Evolutionary conservation across 2,329 filamentous ascomycete genomes (phyloP), one percentile per base, ranked within the genome.

Genomic region (Bipolaris victoriae): DNA sequence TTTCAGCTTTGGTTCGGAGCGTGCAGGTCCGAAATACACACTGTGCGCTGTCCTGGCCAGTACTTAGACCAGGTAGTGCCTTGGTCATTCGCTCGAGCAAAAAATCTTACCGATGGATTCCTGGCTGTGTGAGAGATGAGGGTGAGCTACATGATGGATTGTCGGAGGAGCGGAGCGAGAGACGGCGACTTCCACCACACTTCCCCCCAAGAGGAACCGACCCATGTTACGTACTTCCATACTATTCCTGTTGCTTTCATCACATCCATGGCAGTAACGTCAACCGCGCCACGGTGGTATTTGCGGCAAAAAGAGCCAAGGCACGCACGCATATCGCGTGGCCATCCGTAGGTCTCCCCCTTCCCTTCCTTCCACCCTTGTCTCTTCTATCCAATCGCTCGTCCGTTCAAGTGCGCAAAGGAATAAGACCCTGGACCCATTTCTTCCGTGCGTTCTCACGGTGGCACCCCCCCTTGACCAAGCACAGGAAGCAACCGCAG

Each of bases 391-490:
- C 44, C 44, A 36, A 47, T 47, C 29, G 22, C n/a, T 16, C 10
- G 16, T 16, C 13, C 18, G 6, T 22, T 11, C 18, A 18, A 10
- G 10, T 47, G 29, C 44, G 29, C 31, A 56, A 56, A 56, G 53
- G 53, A 52, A 46, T 47, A 18, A 16, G 35, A 46, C 48, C 48
- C 48, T 47, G 53, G 53, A 56, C 53, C 53, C 53, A 56, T 56
- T 56, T 56, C 53, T 50, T 56, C 53, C 53, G 48, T 52, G 48
- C 52, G 45, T 49, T 54, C 45, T 48, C 45, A 22, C 35, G 0
- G 29, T 35, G 26, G 29, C 44, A 13, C 4, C 18, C 24, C 16
- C 43, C 18, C 16, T 31, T 29, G 33, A 16, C 44, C 29, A 29
- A 46, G 44, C 29, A 46, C 26, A 46, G 26, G 9, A 46, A 31